Evolutionary conservation across 768 basidiomycete species (phyloP).

Genomic region (Macrolepiota dolichaula): DNA sequence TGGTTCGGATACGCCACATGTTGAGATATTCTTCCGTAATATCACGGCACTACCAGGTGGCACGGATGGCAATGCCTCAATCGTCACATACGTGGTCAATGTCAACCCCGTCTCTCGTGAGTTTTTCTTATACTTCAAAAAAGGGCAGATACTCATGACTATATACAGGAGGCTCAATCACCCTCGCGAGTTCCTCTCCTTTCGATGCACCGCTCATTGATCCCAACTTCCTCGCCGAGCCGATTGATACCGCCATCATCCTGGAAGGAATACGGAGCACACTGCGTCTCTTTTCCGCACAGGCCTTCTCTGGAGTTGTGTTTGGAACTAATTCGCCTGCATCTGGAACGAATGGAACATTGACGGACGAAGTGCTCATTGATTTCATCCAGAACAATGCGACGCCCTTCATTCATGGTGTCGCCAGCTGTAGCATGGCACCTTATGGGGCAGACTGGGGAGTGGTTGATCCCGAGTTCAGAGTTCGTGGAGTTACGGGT

Average conservation of each 20-base stretch:
- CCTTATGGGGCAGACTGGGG: conserved; percentile 1
- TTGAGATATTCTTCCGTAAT: background rate
- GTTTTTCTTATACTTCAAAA: background rate
- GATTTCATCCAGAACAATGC: background rate
- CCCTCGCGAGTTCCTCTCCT: conserved; percentile 4
- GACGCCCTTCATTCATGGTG: conserved; percentile 4
- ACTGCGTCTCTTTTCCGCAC: background rate
- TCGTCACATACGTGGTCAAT: background rate
- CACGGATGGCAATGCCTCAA: too few relatives aligned
- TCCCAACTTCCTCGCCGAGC: conserved; percentile 2
- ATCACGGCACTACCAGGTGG: background rate
- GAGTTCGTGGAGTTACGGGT: conserved; percentile 5
- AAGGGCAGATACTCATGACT: background rate
- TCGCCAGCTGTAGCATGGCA: conserved; percentile 9
- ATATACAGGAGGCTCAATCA: conserved; percentile 12
- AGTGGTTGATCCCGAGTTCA: conserved; percentile 13
- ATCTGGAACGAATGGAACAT: background rate
- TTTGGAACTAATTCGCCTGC: background rate
- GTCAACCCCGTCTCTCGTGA: background rate
- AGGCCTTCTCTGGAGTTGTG: background rate
- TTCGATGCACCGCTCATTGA: conserved; percentile 13
- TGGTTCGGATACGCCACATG: background rate
- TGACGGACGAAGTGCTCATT: background rate
- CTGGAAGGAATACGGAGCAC: conserved; percentile 1
- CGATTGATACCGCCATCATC: background rate